These are phyloP conservation scores for Akanthomyces uredinophilus DNA, from an alignment of 2,329 filamentous ascomycete genomes.

Conservation along the genomic window DNA sequence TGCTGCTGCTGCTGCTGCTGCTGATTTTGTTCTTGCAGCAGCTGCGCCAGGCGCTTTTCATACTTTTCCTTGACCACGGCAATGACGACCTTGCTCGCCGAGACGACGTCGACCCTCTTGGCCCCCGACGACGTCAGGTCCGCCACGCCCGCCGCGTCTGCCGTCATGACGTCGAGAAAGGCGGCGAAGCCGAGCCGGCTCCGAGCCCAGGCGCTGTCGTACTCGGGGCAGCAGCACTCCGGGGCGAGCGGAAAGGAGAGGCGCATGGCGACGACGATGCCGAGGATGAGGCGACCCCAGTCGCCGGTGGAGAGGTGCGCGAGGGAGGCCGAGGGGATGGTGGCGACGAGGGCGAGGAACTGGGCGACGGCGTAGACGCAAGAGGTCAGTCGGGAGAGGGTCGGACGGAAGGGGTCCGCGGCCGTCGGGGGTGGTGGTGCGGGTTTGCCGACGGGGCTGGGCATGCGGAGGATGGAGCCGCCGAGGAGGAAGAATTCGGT, in stretches of 20 bases:
- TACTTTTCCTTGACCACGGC: conserved; percentile 43
- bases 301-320: conserved; percentile 36
- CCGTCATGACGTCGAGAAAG: conserved; percentile 33
- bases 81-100: conserved; percentile 43
- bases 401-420: conserved; percentile 16
- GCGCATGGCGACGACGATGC: conserved; percentile 39
- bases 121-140: conserved; percentile 22
- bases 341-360: conserved; percentile 29
- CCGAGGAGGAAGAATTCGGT: conserved; percentile 35
- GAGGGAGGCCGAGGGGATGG: conserved; percentile 28
- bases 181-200: conserved; percentile 33
- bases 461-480: conserved; percentile 29
- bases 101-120: conserved; percentile 34
- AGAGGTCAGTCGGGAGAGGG: conserved; percentile 20
- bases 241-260: conserved; percentile 41
- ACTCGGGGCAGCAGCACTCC: conserved; percentile 27
- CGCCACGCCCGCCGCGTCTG: conserved; percentile 12
- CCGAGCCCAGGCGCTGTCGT: conserved; percentile 35
- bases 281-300: conserved; percentile 38
- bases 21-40: conserved; percentile 19
- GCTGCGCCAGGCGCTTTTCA: conserved; percentile 32
- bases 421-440: neutral
- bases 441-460: neutral
- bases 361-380: conserved; percentile 24
- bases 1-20: conserved; percentile 10